Conservation (phyloP, 768 basidiomycete species). For the Boletellus ananiceps region DNA sequence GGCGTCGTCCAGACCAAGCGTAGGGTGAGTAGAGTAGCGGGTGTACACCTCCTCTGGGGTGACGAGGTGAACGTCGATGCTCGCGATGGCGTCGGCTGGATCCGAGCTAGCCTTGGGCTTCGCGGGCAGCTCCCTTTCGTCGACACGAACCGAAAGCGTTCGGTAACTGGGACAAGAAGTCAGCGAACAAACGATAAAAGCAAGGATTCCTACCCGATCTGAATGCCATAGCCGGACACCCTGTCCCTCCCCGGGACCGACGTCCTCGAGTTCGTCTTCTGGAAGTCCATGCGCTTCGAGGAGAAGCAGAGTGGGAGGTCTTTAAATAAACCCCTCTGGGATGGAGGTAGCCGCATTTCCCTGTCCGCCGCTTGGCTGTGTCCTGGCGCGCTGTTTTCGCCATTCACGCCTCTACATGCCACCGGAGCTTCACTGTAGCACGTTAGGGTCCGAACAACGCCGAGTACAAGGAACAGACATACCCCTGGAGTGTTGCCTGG, state of each 20-base stretch:
- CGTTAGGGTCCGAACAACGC: background rate
- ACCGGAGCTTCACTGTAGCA: background rate
- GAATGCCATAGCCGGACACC: constrained; percentile 24
- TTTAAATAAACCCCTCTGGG: no score
- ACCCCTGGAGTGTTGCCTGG: no score
- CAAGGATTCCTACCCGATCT: constrained; percentile 17
- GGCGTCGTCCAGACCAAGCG: constrained; percentile 43
- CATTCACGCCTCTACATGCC: constrained; percentile 9
- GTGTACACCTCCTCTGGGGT: constrained; percentile 38
- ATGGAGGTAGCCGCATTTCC: no score
- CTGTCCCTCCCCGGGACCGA: constrained; percentile 13
- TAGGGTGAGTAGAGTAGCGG: constrained; percentile 40
- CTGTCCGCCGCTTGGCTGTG: background rate
- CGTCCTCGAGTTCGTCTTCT: constrained; percentile 16
- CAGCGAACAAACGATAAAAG: background rate
- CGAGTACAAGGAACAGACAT: no score
- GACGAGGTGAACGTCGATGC: constrained; percentile 48
- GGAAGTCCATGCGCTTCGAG: constrained; percentile 3
- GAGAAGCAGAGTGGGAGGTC: no score
- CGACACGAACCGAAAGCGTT: constrained; percentile 44
- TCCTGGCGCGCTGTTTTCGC: constrained; percentile 16
- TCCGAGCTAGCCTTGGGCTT: constrained; percentile 22
- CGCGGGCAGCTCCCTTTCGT: constrained; percentile 24
- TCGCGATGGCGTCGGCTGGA: constrained; percentile 36
- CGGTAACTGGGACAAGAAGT: constrained; percentile 29